phyloP scores from a whole-genome alignment of 2,329 filamentous ascomycete genomes.

The Cladosporium austrohemisphaericum region DNA sequence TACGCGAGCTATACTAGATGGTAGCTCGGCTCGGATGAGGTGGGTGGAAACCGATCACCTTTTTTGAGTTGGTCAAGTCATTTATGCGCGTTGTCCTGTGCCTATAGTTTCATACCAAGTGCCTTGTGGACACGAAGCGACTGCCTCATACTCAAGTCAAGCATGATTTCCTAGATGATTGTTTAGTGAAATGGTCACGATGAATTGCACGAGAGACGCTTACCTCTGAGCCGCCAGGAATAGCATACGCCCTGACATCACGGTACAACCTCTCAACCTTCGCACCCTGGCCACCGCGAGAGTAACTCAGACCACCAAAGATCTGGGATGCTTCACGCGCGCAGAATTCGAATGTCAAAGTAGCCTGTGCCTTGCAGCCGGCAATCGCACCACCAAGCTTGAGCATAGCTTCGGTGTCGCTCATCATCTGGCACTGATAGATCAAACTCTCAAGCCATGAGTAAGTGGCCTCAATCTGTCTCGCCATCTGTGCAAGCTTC shows the following conservation, averaged over 20 bases:
- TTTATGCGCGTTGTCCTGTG: too few relatives aligned
- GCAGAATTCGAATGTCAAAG: slow-evolving; percentile 95
- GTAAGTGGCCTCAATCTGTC: slow-evolving; percentile 95
- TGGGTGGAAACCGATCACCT: too few relatives aligned
- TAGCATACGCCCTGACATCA: slow-evolving; percentile 90
- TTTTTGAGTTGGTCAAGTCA: too few relatives aligned
- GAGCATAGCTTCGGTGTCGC: slow-evolving; percentile 91
- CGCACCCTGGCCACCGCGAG: slow-evolving; percentile 85
- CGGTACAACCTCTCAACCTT: slow-evolving; percentile 94
- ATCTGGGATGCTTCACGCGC: slow-evolving; percentile 95
- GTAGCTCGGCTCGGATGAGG: too few relatives aligned
- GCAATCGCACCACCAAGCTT: slow-evolving; percentile 93
- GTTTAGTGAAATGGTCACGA: slow-evolving; percentile 35
- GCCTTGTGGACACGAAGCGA: slow-evolving; percentile 82
- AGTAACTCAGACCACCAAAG: slow-evolving; percentile 91
- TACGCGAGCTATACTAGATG: too few relatives aligned
- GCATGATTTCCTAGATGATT: slow-evolving; percentile 73
- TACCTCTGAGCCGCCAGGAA: slow-evolving; percentile 92
- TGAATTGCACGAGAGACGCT: slow-evolving; percentile 95
- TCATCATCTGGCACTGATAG: slow-evolving; percentile 90
- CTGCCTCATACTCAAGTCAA: slow-evolving; percentile 92
- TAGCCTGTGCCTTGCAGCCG: slow-evolving; percentile 87
- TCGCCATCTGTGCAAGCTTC: slow-evolving; percentile 97
- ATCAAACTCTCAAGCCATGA: slow-evolving; percentile 95
- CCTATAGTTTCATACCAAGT: slow-evolving; percentile 90